Percentiles rank a stretch among this genome's conserved stretches.
Conservation (phyloP, 352 stramenopile genomes). For the Phytophthora sojae region DNA sequence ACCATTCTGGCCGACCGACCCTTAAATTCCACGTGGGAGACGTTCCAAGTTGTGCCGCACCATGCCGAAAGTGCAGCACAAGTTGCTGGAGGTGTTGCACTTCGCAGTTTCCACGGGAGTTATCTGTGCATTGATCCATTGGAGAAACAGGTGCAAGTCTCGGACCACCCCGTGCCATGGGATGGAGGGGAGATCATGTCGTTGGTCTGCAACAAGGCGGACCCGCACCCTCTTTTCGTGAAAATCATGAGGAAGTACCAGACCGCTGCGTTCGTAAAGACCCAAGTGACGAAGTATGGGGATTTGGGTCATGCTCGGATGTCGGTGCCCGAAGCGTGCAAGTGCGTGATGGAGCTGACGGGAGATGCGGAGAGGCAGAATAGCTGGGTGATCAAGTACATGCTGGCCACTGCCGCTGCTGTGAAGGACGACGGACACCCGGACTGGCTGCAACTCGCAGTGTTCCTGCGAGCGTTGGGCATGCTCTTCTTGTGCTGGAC, state of each 20-base stretch:
- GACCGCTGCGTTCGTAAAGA: conserved; percentile 58
- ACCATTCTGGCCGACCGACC: conserved; percentile 73
- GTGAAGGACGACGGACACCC: conserved; percentile 75
- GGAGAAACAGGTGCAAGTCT: conserved; percentile 34
- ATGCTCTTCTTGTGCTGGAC: conserved; percentile 84
- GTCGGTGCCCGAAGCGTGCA: conserved; percentile 68
- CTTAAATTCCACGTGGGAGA: conserved; percentile 89
- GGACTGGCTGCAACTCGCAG: conserved; percentile 80
- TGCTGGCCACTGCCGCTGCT: conserved; percentile 68
- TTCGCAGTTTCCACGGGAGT: conserved; percentile 81
- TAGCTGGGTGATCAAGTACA: conserved; percentile 79
- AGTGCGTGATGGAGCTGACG: conserved; percentile 66
- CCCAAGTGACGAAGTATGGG: conserved; percentile 55
- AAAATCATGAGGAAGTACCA: conserved; percentile 86
- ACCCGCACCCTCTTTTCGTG: conserved; percentile 55
- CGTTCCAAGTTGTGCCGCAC: conserved; percentile 83
- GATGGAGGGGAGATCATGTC: conserved; percentile 74
- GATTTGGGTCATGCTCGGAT: conserved; percentile 60
- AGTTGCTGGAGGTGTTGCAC: conserved; percentile 56
- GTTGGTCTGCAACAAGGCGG: conserved; percentile 77
- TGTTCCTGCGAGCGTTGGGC: conserved; percentile 78
- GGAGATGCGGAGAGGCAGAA: conserved; percentile 50
- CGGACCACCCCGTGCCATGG: conserved; percentile 67
- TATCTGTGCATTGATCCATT: conserved; percentile 75
- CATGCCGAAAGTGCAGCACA: conserved; percentile 29